phyloP scores from a whole-genome alignment of 805 yeast genomes.

The Yarrowia keelungensis region DNA sequence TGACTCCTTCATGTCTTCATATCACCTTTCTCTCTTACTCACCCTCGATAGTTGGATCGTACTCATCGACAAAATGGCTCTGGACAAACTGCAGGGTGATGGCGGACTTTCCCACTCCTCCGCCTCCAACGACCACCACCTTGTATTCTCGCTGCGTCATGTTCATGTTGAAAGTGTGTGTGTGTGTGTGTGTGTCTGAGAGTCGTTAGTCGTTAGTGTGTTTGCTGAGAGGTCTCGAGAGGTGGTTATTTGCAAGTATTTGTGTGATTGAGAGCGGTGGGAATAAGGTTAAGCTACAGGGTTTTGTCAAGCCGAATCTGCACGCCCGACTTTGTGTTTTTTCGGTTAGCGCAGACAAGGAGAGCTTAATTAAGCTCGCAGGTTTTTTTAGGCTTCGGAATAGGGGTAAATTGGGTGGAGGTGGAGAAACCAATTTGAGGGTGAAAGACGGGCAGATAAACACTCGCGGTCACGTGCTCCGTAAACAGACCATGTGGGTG shows the following conservation, averaged over 20 bases:
- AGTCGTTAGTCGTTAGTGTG: conserved; percentile 9
- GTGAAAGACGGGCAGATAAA: background rate
- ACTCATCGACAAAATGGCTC: conserved; percentile 94
- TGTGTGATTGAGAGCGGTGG: background rate
- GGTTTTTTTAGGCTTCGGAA: background rate
- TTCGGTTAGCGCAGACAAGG: conserved; percentile 16
- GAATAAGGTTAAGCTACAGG: conserved; percentile 2
- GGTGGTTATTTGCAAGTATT: conserved; percentile 47
- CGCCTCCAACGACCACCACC: conserved; percentile 57
- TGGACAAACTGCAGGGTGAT: conserved; percentile 94
- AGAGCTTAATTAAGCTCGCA: background rate
- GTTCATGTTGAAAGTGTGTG: conserved; percentile 6
- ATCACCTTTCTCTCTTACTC: conserved; percentile 11
- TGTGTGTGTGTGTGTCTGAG: no score
- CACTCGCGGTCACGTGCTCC: conserved; percentile 5
- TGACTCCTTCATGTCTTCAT: no score
- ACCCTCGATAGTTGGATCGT: conserved; percentile 93
- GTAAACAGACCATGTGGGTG: background rate
- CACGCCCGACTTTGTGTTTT: background rate
- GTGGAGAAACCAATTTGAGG: conserved; percentile 12
- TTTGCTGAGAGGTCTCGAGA: background rate
- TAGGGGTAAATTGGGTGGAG: conserved; percentile 32
- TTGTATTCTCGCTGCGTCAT: conserved; percentile 70
- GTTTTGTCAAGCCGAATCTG: conserved; percentile 15
- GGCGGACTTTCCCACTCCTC: conserved; percentile 96